These are phyloP conservation scores for Neurospora crassa DNA, from an alignment of 2,329 filamentous ascomycete species.

Conservation along the genomic window DNA sequence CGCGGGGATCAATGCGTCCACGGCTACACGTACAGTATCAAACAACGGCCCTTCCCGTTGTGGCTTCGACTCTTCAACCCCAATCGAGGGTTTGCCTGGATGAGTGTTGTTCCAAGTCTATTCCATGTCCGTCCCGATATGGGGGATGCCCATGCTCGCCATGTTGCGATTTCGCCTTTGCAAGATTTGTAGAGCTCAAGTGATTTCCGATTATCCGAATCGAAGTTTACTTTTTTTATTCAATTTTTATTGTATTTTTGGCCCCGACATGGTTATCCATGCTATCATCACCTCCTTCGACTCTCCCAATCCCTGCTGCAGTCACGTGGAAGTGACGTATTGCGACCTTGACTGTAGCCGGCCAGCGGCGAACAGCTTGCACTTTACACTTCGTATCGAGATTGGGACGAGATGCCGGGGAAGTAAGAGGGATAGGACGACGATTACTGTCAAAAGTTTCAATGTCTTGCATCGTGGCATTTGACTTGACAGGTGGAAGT, in stretches of 20 bases:
- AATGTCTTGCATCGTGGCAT: neutral
- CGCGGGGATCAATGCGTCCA: neutral
- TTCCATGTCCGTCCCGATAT: neutral
- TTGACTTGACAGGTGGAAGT: neutral
- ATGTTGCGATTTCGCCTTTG: neutral
- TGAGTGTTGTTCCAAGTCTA: neutral
- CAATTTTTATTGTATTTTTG: neutral
- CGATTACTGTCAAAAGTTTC: neutral
- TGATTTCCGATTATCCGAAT: slow-evolving; percentile 3
- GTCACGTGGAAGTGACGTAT: slow-evolving; percentile 18
- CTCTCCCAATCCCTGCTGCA: neutral
- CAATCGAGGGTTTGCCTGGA: neutral
- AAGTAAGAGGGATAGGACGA: too few relatives aligned
- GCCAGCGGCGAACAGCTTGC: neutral
- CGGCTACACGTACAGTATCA: neutral
- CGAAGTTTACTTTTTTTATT: neutral
- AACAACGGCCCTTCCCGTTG: neutral
- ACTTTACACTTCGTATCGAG: neutral
- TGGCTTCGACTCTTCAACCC: neutral
- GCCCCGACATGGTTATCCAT: neutral
- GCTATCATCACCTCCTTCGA: neutral
- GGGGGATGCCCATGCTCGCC: neutral
- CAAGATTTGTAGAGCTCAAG: slow-evolving; percentile 4
- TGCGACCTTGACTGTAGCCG: neutral
- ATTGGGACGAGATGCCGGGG: neutral